Percentiles rank a stretch among this genome's conserved stretches.
phyloP scores from a whole-genome alignment of 2,329 filamentous ascomycete genomes.

The Gnomoniopsis sp. region DNA sequence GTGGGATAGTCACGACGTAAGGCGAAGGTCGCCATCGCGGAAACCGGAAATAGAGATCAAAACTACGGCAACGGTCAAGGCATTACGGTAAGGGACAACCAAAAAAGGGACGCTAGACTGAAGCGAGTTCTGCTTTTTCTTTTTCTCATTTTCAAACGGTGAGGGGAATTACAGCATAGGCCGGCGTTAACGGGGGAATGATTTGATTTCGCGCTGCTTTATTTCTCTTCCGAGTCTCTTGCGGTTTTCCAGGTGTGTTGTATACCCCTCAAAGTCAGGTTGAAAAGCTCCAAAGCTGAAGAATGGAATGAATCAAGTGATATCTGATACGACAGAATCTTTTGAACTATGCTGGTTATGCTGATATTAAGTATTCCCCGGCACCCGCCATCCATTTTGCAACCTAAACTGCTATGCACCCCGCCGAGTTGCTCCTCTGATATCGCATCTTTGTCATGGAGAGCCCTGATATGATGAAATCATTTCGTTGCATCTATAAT shows the following conservation, averaged over 20 bases:
- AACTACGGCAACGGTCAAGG: slow-evolving; percentile 7
- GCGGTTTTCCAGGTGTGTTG: slow-evolving; percentile 7
- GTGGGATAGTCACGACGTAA: not conserved
- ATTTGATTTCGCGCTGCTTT: slow-evolving; percentile 6
- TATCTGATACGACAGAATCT: not conserved
- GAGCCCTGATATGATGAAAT: not conserved
- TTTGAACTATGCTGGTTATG: not conserved
- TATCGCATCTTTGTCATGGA: not conserved
- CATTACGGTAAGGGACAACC: slow-evolving; percentile 15
- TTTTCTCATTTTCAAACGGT: not conserved
- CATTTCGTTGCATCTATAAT: no score
- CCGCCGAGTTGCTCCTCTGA: not conserved
- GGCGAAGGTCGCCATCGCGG: not conserved
- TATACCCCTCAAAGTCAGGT: slow-evolving; percentile 15
- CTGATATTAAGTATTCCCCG: not conserved
- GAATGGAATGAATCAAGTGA: slow-evolving; percentile 7
- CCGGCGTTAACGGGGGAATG: slow-evolving; percentile 16
- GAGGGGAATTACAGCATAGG: slow-evolving; percentile 12
- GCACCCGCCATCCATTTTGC: not conserved
- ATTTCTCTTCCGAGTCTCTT: not conserved
- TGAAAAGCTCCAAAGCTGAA: slow-evolving; percentile 5
- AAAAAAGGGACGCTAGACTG: slow-evolving; percentile 17
- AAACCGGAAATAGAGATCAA: not conserved
- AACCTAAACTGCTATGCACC: not conserved
- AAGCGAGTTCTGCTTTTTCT: slow-evolving; percentile 14